These are phyloP conservation scores for Pythium phragmiticola DNA, from an alignment of 352 stramenopile species.

Conservation along the genomic window DNA sequence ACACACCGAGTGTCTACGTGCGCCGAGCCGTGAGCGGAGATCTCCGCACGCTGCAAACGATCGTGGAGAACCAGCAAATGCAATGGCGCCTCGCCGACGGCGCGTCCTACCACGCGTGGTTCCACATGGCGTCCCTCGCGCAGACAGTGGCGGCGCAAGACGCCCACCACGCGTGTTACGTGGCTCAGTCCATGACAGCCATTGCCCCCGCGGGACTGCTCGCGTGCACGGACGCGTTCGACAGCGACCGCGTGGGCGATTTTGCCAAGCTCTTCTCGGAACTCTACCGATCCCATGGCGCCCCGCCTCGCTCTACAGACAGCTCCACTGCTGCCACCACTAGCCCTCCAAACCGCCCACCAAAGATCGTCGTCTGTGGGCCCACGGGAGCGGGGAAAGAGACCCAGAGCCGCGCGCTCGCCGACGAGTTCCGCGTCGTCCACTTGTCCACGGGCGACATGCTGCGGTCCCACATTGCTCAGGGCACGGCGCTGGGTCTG, in stretches of 20 bases:
- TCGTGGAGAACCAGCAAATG: slow-evolving; percentile 37
- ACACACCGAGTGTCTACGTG: slow-evolving; percentile 39
- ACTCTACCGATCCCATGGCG: slow-evolving; percentile 48
- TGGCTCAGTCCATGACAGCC: slow-evolving; percentile 39
- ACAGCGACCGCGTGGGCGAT: slow-evolving; percentile 38
- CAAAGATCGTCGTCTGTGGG: slow-evolving; percentile 87
- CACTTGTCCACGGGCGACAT: slow-evolving; percentile 89
- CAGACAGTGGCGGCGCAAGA: slow-evolving; percentile 45
- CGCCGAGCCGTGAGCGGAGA: slow-evolving; percentile 25
- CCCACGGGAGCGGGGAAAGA: slow-evolving; percentile 93
- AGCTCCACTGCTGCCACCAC: not conserved
- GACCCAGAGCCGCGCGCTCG: slow-evolving; percentile 92
- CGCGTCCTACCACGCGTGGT: slow-evolving; percentile 44
- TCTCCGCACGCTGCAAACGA: slow-evolving; percentile 28
- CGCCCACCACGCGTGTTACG: slow-evolving; percentile 52
- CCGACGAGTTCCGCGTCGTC: slow-evolving; percentile 75
- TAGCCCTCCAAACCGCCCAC: slow-evolving; percentile 20
- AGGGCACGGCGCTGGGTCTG: slow-evolving; percentile 37
- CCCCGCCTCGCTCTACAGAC: slow-evolving; percentile 12
- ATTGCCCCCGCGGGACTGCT: slow-evolving; percentile 38
- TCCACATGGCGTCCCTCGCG: slow-evolving; percentile 29
- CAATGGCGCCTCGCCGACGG: slow-evolving; percentile 34
- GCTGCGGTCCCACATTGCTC: slow-evolving; percentile 72
- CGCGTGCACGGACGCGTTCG: slow-evolving; percentile 50
- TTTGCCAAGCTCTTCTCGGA: slow-evolving; percentile 65